Evolutionary conservation across 441 rosid genomes (phyloP).

Genomic region (Geranium incanum): DNA sequence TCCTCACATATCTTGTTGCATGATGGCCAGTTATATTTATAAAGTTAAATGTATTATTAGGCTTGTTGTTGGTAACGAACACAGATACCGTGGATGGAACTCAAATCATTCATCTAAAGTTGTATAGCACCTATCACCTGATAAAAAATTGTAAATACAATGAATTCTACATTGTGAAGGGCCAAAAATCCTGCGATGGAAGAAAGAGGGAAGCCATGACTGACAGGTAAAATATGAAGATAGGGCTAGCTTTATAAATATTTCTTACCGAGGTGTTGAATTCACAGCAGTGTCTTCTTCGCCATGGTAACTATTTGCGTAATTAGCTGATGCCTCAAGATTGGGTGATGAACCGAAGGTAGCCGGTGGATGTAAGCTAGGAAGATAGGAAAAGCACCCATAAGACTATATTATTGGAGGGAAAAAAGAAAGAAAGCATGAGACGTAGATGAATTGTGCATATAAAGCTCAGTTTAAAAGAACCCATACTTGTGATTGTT

Average conservation of each 20-base stretch:
- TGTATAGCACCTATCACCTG: neutral
- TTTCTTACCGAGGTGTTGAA: slow-evolving; percentile 36
- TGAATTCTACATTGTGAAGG: neutral
- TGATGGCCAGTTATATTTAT: neutral
- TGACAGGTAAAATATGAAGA: neutral
- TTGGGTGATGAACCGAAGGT: slow-evolving; percentile 87
- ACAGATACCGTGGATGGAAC: neutral
- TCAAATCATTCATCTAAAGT: neutral
- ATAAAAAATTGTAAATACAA: neutral
- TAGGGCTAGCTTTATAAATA: slow-evolving; percentile 7
- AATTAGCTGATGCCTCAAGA: slow-evolving; percentile 57
- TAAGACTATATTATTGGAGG: slow-evolving; percentile 1
- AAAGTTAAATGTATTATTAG: neutral
- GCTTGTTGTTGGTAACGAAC: neutral
- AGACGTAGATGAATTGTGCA: slow-evolving; percentile 6
- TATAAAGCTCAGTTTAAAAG: neutral
- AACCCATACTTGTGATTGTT: slow-evolving; percentile 43
- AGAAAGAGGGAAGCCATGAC: neutral
- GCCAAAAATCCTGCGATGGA: neutral
- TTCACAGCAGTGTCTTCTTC: slow-evolving; percentile 56
- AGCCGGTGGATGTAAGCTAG: slow-evolving; percentile 74
- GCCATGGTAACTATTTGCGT: slow-evolving; percentile 35
- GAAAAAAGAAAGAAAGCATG: slow-evolving; percentile 8
- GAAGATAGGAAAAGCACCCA: slow-evolving; percentile 23
- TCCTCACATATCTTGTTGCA: neutral